Base-by-base conservation (phyloP, 805 yeast genomes). In the Candida ulmi region DNA sequence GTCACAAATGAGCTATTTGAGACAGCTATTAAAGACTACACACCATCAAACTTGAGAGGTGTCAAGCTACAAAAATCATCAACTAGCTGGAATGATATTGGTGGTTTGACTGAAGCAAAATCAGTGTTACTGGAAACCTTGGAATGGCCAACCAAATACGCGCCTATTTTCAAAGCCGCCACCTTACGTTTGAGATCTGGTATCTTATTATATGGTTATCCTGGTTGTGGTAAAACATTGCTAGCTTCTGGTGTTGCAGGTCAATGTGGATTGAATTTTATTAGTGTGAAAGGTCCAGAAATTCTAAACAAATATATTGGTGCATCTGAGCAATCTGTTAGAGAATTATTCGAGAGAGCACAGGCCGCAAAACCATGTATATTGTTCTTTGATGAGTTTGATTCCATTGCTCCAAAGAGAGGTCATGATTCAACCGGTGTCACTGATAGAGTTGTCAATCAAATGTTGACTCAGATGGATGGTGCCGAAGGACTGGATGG, bases 401-500 rank as follows among this genome's bases (percentile, higher is more conserved):
- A 91, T 52, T 88, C 98, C 0, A 88, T 93, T 55, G 97, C 98
- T 0, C 98, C 98, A 1, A 90, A 90, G 58, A 81, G 98, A 71
- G 98, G 98, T 2, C 97, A 90, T 54, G 99, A 91, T 58, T 86
- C 95, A 2, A 90, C 98, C 0, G 98, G 98, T 41, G 98, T 93
- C 4, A 93, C 98, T 3, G 99, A 93, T 59, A 74, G 99, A 51
- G 96, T 93, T 30, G 99, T 93, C 19, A 93, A 93, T 62, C 99
- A 93, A 58, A 76, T 93, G 78, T 73, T 93, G 52, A 93, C 99
- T 0, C 97, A 93, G 58, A 90, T 93, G 96, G 99, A 93, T 61
- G 99, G 99, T 65, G 98, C 98, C 1, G 98, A 93, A 60, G 97
- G 98, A 0, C 68, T 90, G 23, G 97, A 90, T 52, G 97, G 98